These are phyloP conservation scores for Microglena sp. DNA, from an alignment of 139 green algal species.

Conservation along the genomic window DNA sequence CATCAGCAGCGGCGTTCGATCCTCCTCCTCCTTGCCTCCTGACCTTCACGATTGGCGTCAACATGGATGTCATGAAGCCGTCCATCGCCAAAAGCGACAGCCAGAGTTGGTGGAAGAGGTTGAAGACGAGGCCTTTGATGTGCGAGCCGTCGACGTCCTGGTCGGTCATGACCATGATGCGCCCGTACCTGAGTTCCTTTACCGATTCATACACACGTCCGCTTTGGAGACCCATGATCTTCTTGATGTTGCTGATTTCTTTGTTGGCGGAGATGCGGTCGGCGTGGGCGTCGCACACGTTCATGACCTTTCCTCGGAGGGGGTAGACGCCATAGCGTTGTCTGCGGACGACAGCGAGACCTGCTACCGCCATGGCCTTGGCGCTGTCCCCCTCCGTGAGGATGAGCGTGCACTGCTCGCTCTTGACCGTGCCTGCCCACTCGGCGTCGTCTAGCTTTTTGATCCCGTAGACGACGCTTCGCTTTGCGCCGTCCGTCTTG, in stretches of 20 bases:
- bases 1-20: too few relatives aligned
- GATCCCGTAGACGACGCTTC: constrained; percentile 23
- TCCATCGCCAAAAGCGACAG: constrained; percentile 11
- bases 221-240: constrained; percentile 57
- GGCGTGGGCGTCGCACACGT: constrained; percentile 41
- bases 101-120: constrained; percentile 18
- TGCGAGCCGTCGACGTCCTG: constrained; percentile 15
- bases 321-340: constrained; percentile 53
- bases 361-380: constrained; percentile 46
- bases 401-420: constrained; percentile 52
- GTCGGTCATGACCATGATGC: constrained; percentile 13
- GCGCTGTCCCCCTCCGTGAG: constrained; percentile 58
- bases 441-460: constrained; percentile 61
- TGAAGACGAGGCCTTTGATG: constrained; percentile 24
- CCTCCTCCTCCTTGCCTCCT: neutral
- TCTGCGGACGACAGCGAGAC: constrained; percentile 43
- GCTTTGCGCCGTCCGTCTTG: constrained; percentile 51
- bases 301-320: constrained; percentile 51
- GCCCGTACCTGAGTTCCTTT: constrained; percentile 13
- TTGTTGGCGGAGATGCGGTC: constrained; percentile 43
- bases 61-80: constrained; percentile 12
- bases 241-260: constrained; percentile 54
- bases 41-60: constrained; percentile 23
- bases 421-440: constrained; percentile 36
- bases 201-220: constrained; percentile 15